These are phyloP conservation scores for Boletales sp. DNA, from an alignment of 768 basidiomycete genomes.

Conservation along the genomic window DNA sequence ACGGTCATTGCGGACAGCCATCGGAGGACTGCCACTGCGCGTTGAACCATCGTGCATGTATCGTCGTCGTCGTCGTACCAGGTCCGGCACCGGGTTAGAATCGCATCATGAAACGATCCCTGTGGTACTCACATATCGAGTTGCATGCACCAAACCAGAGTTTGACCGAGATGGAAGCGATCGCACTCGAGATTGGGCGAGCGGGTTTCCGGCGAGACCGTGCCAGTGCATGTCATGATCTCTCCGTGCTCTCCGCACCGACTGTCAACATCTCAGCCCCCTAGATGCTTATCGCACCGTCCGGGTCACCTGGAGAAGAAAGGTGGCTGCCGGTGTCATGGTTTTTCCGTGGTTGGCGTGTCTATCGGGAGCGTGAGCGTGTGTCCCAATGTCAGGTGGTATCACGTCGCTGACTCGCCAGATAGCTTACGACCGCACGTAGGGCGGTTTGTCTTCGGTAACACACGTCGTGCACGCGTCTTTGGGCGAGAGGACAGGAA, in stretches of 20 bases:
- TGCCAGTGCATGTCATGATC: slow-evolving; percentile 6
- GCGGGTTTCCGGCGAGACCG: neutral
- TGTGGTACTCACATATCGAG: neutral
- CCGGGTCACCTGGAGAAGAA: neutral
- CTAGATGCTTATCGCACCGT: slow-evolving; percentile 1
- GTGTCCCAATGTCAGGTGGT: too few species aligned
- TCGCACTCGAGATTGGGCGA: slow-evolving; percentile 6
- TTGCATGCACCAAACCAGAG: neutral
- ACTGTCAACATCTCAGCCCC: slow-evolving; percentile 7
- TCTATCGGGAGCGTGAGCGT: neutral
- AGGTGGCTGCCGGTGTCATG: too few species aligned
- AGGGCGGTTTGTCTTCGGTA: too few species aligned
- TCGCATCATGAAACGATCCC: slow-evolving; percentile 7
- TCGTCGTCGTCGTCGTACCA: slow-evolving; percentile 9
- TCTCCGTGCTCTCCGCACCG: slow-evolving; percentile 7
- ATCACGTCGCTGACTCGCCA: too few species aligned
- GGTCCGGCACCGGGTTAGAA: slow-evolving; percentile 19
- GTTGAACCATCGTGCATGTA: neutral
- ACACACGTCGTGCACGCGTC: too few species aligned
- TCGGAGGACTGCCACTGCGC: slow-evolving; percentile 3
- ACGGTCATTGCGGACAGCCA: neutral
- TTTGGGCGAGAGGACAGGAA: neutral
- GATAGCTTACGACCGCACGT: too few species aligned
- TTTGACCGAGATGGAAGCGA: slow-evolving; percentile 12
- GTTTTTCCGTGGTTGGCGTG: neutral